Conservation (phyloP, 371 early-diverging fungal species). For the Syncephalastrum sp. region DNA sequence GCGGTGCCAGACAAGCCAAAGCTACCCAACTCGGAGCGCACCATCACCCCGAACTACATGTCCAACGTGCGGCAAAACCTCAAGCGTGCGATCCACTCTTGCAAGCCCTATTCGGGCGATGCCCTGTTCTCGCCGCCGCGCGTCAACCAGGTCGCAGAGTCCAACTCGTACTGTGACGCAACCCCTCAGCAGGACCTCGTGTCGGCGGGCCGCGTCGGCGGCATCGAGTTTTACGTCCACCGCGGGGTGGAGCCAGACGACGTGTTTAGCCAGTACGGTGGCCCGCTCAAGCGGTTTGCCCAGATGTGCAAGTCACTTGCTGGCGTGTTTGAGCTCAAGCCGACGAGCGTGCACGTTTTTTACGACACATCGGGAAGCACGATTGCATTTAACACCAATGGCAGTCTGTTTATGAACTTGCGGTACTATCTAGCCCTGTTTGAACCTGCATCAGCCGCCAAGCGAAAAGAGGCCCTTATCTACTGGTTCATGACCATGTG, state of each 20-base stretch:
- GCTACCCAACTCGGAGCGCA: slow-evolving; percentile 33
- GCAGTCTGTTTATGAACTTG: slow-evolving; percentile 83
- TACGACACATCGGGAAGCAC: slow-evolving; percentile 68
- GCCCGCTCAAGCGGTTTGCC: slow-evolving; percentile 55
- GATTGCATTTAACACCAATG: slow-evolving; percentile 82
- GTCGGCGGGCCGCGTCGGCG: slow-evolving; percentile 46
- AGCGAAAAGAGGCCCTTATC: slow-evolving; percentile 56
- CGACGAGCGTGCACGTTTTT: slow-evolving; percentile 68
- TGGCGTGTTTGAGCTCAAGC: slow-evolving; percentile 63
- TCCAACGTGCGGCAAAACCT: slow-evolving; percentile 50
- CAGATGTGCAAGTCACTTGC: slow-evolving; percentile 54
- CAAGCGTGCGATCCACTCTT: slow-evolving; percentile 51
- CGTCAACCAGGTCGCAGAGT: slow-evolving; percentile 41
- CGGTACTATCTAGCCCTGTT: slow-evolving; percentile 76
- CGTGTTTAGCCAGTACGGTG: slow-evolving; percentile 40
- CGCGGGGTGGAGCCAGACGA: slow-evolving; percentile 43
- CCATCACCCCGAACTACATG: slow-evolving; percentile 52
- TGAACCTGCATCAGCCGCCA: slow-evolving; percentile 29
- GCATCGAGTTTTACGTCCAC: slow-evolving; percentile 57
- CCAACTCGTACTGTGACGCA: slow-evolving; percentile 52
- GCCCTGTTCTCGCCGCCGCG: slow-evolving; percentile 45
- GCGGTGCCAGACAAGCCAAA: slow-evolving; percentile 22
- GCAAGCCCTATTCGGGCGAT: slow-evolving; percentile 51
- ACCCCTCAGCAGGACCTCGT: slow-evolving; percentile 57
- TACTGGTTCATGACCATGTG: slow-evolving; percentile 90